These are phyloP conservation scores for Aspergillus pseudoglaucus DNA, from an alignment of 2,329 filamentous ascomycete species.

Conservation along the genomic window DNA sequence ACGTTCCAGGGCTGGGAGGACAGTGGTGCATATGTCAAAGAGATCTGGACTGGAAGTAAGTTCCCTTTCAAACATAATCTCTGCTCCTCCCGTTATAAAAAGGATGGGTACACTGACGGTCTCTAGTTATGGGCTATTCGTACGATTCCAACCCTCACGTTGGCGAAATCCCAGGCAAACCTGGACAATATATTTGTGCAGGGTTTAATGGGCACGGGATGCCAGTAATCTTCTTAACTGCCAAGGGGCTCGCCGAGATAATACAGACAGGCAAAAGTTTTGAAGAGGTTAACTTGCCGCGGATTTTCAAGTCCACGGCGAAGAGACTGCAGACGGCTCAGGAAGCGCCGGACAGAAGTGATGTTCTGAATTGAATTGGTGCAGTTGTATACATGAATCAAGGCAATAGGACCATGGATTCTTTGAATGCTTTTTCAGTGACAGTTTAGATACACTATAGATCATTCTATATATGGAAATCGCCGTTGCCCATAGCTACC, in stretches of 20 bases:
- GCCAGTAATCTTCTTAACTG: constrained; percentile 57
- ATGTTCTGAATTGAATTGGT: constrained; percentile 6
- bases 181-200: constrained; percentile 52
- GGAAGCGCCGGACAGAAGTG: constrained; percentile 13
- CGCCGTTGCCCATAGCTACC: no score
- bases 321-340: constrained; percentile 11
- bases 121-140: constrained; percentile 47
- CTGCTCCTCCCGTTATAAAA: neutral
- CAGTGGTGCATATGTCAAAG: constrained; percentile 25
- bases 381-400: neutral
- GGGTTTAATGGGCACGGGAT: constrained; percentile 65
- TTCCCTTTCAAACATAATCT: neutral
- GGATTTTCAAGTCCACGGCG: constrained; percentile 26
- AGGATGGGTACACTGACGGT: neutral
- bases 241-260: constrained; percentile 54
- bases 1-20: constrained; percentile 33
- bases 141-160: constrained; percentile 49
- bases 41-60: constrained; percentile 33
- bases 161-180: constrained; percentile 41
- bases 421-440: no score
- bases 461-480: no score
- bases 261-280: constrained; percentile 32
- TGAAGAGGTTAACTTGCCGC: constrained; percentile 25
- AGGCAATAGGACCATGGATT: no score
- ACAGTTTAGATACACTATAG: no score